phyloP scores from a whole-genome alignment of 2,329 filamentous ascomycete species.

The Fusarium begoniae region DNA sequence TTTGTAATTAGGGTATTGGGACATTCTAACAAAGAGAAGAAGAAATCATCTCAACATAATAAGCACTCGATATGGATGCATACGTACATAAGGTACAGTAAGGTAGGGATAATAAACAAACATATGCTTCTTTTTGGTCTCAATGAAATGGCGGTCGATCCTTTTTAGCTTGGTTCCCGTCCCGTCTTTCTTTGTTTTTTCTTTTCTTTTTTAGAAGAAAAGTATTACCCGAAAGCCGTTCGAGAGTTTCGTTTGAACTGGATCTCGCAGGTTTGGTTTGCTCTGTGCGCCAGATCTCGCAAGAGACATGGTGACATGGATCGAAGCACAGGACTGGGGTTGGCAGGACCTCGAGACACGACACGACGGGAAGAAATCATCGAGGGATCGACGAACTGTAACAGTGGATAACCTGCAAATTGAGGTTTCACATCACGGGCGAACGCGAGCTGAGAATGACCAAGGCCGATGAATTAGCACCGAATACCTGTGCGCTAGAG shows the following conservation, averaged over 20 bases:
- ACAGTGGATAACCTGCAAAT: constrained; percentile 21
- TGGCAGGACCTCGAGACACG: constrained; percentile 31
- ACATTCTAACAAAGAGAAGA: constrained; percentile 28
- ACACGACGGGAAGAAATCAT: constrained; percentile 21
- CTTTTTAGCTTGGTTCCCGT: constrained; percentile 14
- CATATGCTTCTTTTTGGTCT: background rate
- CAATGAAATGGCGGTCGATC: constrained; percentile 1
- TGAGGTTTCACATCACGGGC: constrained; percentile 41
- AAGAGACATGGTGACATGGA: constrained; percentile 37
- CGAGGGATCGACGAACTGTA: constrained; percentile 20
- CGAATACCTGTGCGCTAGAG: background rate
- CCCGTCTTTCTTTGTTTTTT: background rate
- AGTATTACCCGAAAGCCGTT: constrained; percentile 2
- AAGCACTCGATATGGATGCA: background rate
- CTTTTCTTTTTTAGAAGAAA: background rate
- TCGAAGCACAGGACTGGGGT: constrained; percentile 37
- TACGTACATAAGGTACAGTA: background rate
- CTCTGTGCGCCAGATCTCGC: constrained; percentile 42
- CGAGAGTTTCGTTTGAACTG: constrained; percentile 31
- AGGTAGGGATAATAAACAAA: background rate
- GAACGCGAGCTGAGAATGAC: constrained; percentile 41
- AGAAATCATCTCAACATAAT: background rate
- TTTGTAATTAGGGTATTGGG: constrained; percentile 8
- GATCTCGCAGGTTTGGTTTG: constrained; percentile 35
- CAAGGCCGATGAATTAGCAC: constrained; percentile 11